Evolutionary conservation across 2,329 filamentous ascomycete species (phyloP), one percentile per base, ranked within the genome.

Genomic region (Paraconiothyrium brasiliense): DNA sequence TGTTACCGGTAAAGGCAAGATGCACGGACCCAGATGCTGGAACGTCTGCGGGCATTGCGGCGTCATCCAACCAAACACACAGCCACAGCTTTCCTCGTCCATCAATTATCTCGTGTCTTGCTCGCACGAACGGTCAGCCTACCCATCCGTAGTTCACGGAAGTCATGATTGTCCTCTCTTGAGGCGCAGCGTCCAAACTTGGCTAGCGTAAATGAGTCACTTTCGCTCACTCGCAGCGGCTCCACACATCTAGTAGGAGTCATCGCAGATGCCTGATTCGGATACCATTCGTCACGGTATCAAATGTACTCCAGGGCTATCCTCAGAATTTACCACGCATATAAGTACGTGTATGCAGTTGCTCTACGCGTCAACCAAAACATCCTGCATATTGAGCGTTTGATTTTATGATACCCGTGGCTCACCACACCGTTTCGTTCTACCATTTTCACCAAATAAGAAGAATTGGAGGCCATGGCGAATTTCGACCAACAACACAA

Each of bases 121-220:
- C 27, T 30, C 4, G 27, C 27, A 30, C 27, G 27, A 30, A 30
- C 27, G 27, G 27, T 30, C 27, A 30, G 27, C 6, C 27, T 30
- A 6, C 4, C 6, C 27, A 30, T 16, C 37, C 37, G 13, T 7
- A 41, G 20, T n/a, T 41, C 14, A 7, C 14, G 14, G 8, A n/a
- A n/a, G 4, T 24, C 48, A 34, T 50, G 48, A n/a, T 14, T 10
- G n/a, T 2, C 3, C 6, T 4, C 16, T n/a, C 34, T 2, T 57
- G 64, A 68, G 66, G 67, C 66, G 68, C 66, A 66, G 63, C 52
- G 44, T 41, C 54, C 46, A 4, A 8, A 39, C 59, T 24, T 27
- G 30, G 58, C 61, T 72, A 71, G 70, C 63, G 67, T 44, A 34
- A 56, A 71, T 73, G 70, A 73, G 57, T 73, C 70, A 73, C 62